Evolutionary conservation across 352 stramenopile genomes (phyloP).

Genomic region (Phytophthora colocasiae): DNA sequence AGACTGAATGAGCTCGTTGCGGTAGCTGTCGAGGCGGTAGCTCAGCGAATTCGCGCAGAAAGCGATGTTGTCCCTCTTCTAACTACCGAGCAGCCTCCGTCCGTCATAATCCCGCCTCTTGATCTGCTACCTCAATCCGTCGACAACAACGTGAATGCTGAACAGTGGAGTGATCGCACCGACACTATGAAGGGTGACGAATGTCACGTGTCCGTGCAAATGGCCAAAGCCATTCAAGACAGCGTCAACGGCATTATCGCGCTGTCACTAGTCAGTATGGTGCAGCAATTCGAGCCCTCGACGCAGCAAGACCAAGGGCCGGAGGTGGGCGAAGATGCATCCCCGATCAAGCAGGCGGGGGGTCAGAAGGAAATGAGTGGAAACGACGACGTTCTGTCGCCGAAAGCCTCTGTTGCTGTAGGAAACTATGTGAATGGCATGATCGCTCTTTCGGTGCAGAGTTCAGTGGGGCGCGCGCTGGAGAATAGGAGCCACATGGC

Average conservation of each 20-base stretch:
- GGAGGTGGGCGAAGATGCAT: constrained; percentile 9
- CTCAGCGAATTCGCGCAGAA: constrained; percentile 26
- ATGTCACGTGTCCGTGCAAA: constrained; percentile 37
- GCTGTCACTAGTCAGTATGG: constrained; percentile 39
- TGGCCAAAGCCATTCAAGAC: constrained; percentile 48
- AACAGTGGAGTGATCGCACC: constrained; percentile 3
- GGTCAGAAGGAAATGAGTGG: constrained; percentile 4
- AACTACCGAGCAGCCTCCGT: not conserved
- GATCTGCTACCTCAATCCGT: constrained; percentile 1
- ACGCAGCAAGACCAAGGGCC: constrained; percentile 3
- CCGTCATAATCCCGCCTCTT: constrained; percentile 1
- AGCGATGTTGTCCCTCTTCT: not conserved
- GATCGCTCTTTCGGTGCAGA: constrained; percentile 32
- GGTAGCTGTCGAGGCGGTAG: constrained; percentile 30
- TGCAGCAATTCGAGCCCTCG: constrained; percentile 23
- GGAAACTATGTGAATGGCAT: constrained; percentile 26
- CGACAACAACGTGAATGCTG: constrained; percentile 25
- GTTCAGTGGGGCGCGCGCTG: constrained; percentile 20
- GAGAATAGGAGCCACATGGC: constrained; percentile 9
- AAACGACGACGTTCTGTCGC: constrained; percentile 11
- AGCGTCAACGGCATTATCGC: constrained; percentile 46
- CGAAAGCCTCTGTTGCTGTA: constrained; percentile 27
- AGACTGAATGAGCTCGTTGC: constrained; percentile 40
- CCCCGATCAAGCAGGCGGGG: constrained; percentile 5
- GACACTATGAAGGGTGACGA: constrained; percentile 8